These are phyloP conservation scores for Saturnispora ahearnii DNA, from an alignment of 805 yeast genomes.

Conservation along the genomic window DNA sequence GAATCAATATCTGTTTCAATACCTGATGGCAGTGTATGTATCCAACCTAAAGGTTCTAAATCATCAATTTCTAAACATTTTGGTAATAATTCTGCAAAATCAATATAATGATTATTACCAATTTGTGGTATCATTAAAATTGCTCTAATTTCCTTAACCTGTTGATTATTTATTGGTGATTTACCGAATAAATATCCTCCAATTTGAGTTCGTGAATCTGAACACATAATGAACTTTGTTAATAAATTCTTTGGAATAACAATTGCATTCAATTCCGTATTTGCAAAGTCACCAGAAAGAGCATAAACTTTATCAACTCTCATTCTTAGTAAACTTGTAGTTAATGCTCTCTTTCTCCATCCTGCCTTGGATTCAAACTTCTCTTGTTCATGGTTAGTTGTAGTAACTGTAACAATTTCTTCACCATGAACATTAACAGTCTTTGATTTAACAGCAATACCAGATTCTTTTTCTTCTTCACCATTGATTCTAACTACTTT, in stretches of 20 bases:
- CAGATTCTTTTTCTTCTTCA: slow-evolving; percentile 37
- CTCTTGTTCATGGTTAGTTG: slow-evolving; percentile 79
- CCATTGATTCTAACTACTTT: slow-evolving; percentile 26
- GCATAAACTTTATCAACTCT: slow-evolving; percentile 71
- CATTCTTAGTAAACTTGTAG: slow-evolving; percentile 61
- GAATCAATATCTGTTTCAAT: slow-evolving; percentile 41
- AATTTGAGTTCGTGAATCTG: slow-evolving; percentile 75
- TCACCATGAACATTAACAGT: slow-evolving; percentile 93
- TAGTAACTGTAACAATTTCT: slow-evolving; percentile 88
- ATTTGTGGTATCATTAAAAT: slow-evolving; percentile 83
- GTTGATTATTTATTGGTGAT: slow-evolving; percentile 63
- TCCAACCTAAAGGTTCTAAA: slow-evolving; percentile 81
- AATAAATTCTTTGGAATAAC: slow-evolving; percentile 78
- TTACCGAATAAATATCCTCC: slow-evolving; percentile 75
- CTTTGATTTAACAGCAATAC: slow-evolving; percentile 67
- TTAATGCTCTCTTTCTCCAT: slow-evolving; percentile 84
- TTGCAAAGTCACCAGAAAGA: slow-evolving; percentile 49
- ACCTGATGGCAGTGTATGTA: slow-evolving; percentile 79
- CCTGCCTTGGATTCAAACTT: slow-evolving; percentile 76
- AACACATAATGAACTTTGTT: slow-evolving; percentile 64
- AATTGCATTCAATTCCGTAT: slow-evolving; percentile 52
- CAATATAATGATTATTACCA: slow-evolving; percentile 59
- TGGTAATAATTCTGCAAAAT: slow-evolving; percentile 45
- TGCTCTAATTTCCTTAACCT: slow-evolving; percentile 68
- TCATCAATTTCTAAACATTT: slow-evolving; percentile 37